These are phyloP conservation scores for Takakia lepidozioides DNA, from an alignment of 225 moss, liverwort and hornwort genomes.

Conservation along the genomic window DNA sequence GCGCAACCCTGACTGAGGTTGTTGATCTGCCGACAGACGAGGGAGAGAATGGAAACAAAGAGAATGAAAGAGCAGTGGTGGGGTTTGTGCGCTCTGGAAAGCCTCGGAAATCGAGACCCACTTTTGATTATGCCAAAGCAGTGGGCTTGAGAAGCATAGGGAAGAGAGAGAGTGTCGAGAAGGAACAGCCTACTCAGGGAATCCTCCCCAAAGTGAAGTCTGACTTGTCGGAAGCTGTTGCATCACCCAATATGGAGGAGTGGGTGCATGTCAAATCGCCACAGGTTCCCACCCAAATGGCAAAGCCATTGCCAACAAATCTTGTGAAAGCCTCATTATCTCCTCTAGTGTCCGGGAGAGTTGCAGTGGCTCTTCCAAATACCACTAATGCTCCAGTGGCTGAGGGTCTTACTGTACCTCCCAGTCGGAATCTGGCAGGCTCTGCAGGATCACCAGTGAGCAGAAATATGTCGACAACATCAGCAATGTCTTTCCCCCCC, in stretches of 20 bases:
- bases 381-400: neutral
- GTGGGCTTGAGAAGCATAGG: conserved; percentile 20
- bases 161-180: neutral
- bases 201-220: too few species aligned
- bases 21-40: conserved; percentile 8
- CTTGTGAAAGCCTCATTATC: neutral
- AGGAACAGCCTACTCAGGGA: too few species aligned
- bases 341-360: neutral
- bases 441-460: neutral
- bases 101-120: conserved; percentile 12
- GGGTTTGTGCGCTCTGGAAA: conserved; percentile 11
- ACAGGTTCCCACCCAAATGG: too few species aligned
- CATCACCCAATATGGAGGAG: too few species aligned
- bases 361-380: too few species aligned
- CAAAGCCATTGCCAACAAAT: neutral
- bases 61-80: conserved; percentile 2
- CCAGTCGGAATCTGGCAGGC: neutral
- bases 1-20: conserved; percentile 13
- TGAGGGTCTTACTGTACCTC: neutral
- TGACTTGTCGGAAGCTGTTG: neutral
- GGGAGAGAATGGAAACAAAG: conserved; percentile 8
- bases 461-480: neutral
- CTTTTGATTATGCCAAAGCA: conserved; percentile 42
- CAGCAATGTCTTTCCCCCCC: neutral
- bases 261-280: too few species aligned